Percentiles rank a stretch among this genome's conserved stretches.
Conservation (phyloP, 371 early-diverging fungal species). For the Amoeboaphelidium protococcarum region DNA sequence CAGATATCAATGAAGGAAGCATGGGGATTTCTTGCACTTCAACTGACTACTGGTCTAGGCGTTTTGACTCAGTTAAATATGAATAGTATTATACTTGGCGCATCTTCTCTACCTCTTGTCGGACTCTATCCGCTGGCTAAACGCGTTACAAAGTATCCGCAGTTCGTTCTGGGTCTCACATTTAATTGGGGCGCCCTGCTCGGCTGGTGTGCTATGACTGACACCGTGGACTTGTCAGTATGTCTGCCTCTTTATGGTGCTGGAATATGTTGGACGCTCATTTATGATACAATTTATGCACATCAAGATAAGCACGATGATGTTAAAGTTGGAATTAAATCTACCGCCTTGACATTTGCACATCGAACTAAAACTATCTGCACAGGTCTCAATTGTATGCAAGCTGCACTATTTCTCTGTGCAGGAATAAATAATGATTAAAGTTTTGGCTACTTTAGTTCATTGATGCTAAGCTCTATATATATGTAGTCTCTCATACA, state of each 20-base stretch:
- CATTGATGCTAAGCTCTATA: too few relatives aligned
- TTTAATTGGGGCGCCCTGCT: constrained; percentile 85
- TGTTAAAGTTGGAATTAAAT: not conserved
- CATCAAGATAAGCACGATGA: constrained; percentile 22
- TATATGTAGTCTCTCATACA: too few relatives aligned
- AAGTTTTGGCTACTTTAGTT: too few relatives aligned
- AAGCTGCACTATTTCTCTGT: too few relatives aligned
- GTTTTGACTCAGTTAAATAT: constrained; percentile 41
- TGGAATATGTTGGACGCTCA: constrained; percentile 75
- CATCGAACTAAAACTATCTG: too few relatives aligned
- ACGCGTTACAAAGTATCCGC: constrained; percentile 83
- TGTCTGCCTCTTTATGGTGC: constrained; percentile 54
- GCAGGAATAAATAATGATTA: too few relatives aligned
- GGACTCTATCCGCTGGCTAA: constrained; percentile 81
- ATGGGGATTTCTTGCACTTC: constrained; percentile 43
- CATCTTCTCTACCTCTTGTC: constrained; percentile 48
- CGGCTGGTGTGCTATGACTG: constrained; percentile 66
- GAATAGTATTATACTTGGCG: constrained; percentile 50
- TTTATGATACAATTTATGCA: constrained; percentile 90
- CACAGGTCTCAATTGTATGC: too few relatives aligned
- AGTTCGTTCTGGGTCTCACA: constrained; percentile 52
- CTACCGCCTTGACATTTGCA: not conserved
- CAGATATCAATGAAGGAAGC: constrained; percentile 36
- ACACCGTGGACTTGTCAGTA: constrained; percentile 25
- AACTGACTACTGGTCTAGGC: constrained; percentile 50